Evolutionary conservation across 768 basidiomycete species (phyloP), one percentile per base, ranked within the genome.

Genomic region (Gloeopeniophorella convolvens): DNA sequence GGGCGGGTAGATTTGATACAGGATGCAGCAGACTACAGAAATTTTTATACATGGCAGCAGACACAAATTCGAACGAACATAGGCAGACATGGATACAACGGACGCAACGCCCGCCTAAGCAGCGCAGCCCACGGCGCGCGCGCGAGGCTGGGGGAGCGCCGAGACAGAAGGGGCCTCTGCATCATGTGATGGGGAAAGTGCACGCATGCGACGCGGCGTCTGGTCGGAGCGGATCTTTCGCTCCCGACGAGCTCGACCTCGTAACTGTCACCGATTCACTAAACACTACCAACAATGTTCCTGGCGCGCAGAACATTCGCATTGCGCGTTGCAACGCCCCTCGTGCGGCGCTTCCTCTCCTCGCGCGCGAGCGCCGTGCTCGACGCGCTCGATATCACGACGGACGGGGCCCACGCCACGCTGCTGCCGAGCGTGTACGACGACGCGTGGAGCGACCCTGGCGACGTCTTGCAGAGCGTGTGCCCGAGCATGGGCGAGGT

Each of bases 401-500:
- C 73, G 6, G 70, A 73, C 5, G 63, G 69, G n/a, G 68, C 70
- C 11, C 82, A 84, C n/a, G n/a, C n/a, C n/a, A n/a, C n/a, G n/a
- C n/a, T n/a, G 43, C 60, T 88, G 13, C 67, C 73, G 10, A 90
- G 90, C 2, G 85, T 92, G 15, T 93, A 88, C 60, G 84, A 92
- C 61, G 89, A 90, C 30, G 68, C 75, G 58, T 93, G 90, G 90
- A 70, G 74, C 49, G 90, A 89, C 18, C 74, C 77, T 16, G 90
- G 90, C 3, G 83, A 85, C 45, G 48, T 87, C 4, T 61, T 87
- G 15, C 69, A 77, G 57, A 89, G 85, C 44, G 62, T 78, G 15
- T 95, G 92, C 65, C 92, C 92, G 12, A 80, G 89, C 8, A 95
- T 92, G 13, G 91, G 91, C 3, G 91, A 95, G 62, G 70, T 82